These are phyloP conservation scores for Botrytis aclada DNA, from an alignment of 2,329 filamentous ascomycete genomes.

Conservation along the genomic window DNA sequence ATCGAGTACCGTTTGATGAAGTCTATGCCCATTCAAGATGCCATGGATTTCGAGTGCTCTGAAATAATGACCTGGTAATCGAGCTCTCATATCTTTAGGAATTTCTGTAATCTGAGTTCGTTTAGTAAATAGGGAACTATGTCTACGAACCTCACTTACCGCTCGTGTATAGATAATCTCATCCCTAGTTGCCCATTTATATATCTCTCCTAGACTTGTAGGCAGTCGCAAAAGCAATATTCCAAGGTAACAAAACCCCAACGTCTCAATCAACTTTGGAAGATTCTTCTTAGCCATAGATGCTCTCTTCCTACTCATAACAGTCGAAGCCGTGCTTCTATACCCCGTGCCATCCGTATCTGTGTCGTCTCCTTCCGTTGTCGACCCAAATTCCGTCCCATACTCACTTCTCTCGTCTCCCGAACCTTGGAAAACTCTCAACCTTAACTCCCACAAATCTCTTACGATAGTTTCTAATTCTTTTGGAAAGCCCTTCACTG, in stretches of 20 bases:
- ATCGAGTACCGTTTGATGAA: slow-evolving; percentile 64
- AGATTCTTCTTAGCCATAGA: slow-evolving; percentile 37
- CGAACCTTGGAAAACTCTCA: slow-evolving; percentile 41
- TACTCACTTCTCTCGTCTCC: slow-evolving; percentile 37
- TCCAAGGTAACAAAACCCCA: slow-evolving; percentile 78
- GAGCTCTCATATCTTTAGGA: slow-evolving; percentile 62
- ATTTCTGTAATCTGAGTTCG: slow-evolving; percentile 52
- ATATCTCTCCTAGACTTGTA: slow-evolving; percentile 70
- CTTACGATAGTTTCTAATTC: slow-evolving; percentile 77
- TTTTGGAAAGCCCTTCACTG: slow-evolving; percentile 60
- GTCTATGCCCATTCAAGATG: slow-evolving; percentile 49
- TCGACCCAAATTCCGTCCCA: slow-evolving; percentile 40
- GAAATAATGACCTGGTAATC: slow-evolving; percentile 61
- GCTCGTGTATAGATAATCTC: slow-evolving; percentile 71
- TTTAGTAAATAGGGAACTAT: background rate
- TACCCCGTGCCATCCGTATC: slow-evolving; percentile 37
- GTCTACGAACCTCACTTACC: slow-evolving; percentile 42
- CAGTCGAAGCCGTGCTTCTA: slow-evolving; percentile 47
- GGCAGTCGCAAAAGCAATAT: slow-evolving; percentile 73
- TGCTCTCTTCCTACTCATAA: slow-evolving; percentile 38
- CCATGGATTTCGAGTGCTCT: slow-evolving; percentile 52
- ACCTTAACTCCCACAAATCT: slow-evolving; percentile 75
- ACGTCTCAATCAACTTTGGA: slow-evolving; percentile 70
- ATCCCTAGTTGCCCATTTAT: slow-evolving; percentile 62
- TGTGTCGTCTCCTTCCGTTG: slow-evolving; percentile 39